Percentiles rank a stretch among this genome's conserved stretches.
phyloP scores from a whole-genome alignment of 306 rosid genomes.

The Elaeagnus macrophylla region DNA sequence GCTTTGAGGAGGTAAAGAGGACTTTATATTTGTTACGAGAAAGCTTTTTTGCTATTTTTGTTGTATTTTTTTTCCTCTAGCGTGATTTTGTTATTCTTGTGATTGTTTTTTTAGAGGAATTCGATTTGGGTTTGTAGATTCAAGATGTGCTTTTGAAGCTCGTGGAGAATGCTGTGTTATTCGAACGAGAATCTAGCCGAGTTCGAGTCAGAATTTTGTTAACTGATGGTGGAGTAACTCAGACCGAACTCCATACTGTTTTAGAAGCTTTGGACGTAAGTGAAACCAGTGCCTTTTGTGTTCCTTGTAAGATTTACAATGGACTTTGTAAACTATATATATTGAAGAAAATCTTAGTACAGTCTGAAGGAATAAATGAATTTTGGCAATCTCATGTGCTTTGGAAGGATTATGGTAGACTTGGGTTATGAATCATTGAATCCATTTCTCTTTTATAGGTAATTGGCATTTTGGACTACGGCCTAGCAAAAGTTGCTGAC shows the following conservation, averaged over 20 bases:
- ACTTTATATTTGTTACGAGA: neutral
- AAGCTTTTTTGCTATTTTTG: neutral
- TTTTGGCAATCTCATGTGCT: neutral
- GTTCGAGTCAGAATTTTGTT: conserved; percentile 47
- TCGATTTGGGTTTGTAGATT: conserved; percentile 91
- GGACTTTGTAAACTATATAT: neutral
- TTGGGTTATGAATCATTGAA: neutral
- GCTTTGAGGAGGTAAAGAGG: conserved; percentile 72
- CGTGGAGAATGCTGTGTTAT: conserved; percentile 69
- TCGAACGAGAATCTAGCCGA: conserved; percentile 42
- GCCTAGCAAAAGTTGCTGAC: conserved; percentile 85
- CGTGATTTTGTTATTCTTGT: conserved; percentile 33
- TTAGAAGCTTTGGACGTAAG: conserved; percentile 88
- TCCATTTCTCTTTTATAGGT: conserved; percentile 30
- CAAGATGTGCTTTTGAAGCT: conserved; percentile 74
- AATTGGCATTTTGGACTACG: conserved; percentile 76
- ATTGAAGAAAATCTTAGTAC: too few relatives aligned
- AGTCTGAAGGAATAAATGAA: too few relatives aligned
- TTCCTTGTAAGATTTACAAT: neutral
- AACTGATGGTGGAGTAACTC: conserved; percentile 27
- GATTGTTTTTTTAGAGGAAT: conserved; percentile 72
- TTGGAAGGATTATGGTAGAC: neutral
- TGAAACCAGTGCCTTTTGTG: conserved; percentile 8
- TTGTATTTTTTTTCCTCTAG: conserved; percentile 2
- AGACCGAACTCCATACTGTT: conserved; percentile 52